Evolutionary conservation across 2,329 filamentous ascomycete species (phyloP).

Genomic region (Dendryphion nanum): DNA sequence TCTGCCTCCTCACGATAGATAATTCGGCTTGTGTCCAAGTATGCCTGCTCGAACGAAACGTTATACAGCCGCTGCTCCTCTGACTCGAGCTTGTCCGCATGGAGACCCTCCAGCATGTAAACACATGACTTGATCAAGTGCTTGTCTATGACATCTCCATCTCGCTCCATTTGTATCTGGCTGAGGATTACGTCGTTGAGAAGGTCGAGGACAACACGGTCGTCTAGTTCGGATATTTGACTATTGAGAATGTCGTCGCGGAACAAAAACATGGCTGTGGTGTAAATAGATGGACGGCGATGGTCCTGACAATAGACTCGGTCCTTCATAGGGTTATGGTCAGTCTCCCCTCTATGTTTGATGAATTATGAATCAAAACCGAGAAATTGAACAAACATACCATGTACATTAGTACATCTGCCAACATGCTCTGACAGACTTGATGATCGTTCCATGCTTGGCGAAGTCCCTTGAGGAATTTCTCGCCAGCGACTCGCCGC

Average conservation of each 20-base stretch:
- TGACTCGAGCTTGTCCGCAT: conserved; percentile 75
- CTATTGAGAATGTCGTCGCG: conserved; percentile 78
- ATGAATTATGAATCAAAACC: not conserved
- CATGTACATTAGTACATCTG: conserved; percentile 97
- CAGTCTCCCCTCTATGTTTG: conserved; percentile 1
- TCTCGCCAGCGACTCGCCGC: conserved; percentile 75
- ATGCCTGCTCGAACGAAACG: conserved; percentile 76
- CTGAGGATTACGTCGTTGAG: conserved; percentile 82
- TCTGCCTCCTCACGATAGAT: conserved; percentile 80
- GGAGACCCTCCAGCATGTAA: conserved; percentile 85
- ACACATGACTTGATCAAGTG: conserved; percentile 78
- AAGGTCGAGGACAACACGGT: conserved; percentile 65
- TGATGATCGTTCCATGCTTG: conserved; percentile 86
- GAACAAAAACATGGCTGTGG: conserved; percentile 81
- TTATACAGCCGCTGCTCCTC: conserved; percentile 81
- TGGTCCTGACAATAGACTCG: conserved; percentile 76
- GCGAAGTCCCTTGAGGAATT: conserved; percentile 73
- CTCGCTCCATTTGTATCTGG: conserved; percentile 87
- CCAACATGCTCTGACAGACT: conserved; percentile 92
- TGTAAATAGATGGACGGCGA: conserved; percentile 74
- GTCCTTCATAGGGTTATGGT: conserved; percentile 54
- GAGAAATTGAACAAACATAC: conserved; percentile 39
- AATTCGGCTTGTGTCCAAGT: conserved; percentile 64
- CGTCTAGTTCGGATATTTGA: conserved; percentile 43
- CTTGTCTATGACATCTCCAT: conserved; percentile 85